Percentiles rank a stretch among this genome's conserved stretches.
phyloP scores from a whole-genome alignment of 257 asterid species.

The Nicotiana benthamiana region DNA sequence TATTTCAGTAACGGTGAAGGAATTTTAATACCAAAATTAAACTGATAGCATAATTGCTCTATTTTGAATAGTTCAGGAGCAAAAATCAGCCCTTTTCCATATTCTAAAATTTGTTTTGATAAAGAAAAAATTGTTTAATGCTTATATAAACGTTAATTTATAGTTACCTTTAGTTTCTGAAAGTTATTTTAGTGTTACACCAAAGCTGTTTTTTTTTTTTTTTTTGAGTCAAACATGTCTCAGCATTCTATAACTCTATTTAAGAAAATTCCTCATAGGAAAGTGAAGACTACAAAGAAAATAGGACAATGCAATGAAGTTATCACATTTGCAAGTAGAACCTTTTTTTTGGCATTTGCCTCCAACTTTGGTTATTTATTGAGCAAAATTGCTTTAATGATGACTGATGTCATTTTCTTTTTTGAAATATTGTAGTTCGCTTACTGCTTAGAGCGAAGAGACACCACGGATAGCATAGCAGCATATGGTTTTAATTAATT shows the following conservation, averaged over 20 bases:
- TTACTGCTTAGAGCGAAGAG: background rate
- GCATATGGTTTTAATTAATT: background rate
- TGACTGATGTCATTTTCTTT: background rate
- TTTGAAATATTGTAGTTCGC: background rate
- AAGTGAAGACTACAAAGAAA: background rate
- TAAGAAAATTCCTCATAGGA: background rate
- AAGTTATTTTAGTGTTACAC: background rate
- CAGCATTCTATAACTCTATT: background rate
- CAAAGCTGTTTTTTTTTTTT: background rate
- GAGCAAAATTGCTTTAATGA: background rate
- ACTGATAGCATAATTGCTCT: no score
- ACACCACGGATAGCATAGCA: background rate
- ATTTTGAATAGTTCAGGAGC: no score
- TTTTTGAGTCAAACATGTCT: background rate
- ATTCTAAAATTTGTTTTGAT: background rate
- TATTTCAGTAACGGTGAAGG: no score
- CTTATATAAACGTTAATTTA: background rate
- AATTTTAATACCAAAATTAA: no score
- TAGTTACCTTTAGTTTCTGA: background rate
- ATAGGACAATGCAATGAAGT: no score
- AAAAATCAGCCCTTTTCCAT: no score
- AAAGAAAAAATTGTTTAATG: background rate
- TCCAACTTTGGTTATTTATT: background rate
- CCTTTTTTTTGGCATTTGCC: background rate
- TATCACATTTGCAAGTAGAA: no score